Evolutionary conservation across 306 rosid genomes (phyloP), one percentile per base, ranked within the genome.

Genomic region (Medicago arabica): DNA sequence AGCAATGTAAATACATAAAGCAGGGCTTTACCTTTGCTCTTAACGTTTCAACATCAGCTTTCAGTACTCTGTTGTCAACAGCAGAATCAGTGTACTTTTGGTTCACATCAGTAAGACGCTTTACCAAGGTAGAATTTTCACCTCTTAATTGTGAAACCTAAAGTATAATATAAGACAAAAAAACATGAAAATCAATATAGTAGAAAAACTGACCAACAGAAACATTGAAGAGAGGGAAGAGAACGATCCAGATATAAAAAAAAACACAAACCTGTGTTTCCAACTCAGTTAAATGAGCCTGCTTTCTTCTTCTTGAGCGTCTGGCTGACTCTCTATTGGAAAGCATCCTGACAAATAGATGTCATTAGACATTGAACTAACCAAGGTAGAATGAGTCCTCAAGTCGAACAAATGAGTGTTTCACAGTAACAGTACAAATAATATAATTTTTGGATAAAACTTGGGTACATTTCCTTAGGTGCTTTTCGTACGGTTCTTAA

Each of bases 321-420:
- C 98, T 88, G 21, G 98, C 98, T 17, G 98, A 95, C 87, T 95
- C 98, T 83, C 98, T 87, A 81, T 95, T 95, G 61, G 98, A 95
- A 76, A 95, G 96, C 98, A 95, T 95, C 90, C 98, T 95, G 91
- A 23, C 44, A 85, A 60, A 73, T 36, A 69, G 53, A 70, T 83
- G 13, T 36, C 78, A 55, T 55, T 71, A 74, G 50, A 43, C 75
- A 61, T 46, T 61, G 47, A 74, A 41, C 62, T 65, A 54, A 75
- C 41, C 15, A 16, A 84, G 68, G 58, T 15, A 63, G 7, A 78
- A 71, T 34, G 21, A 60, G 36, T 36, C 17, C 68, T 16, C 60
- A 17, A 71, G 40, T 47, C 9, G 31, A 62, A 76, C 36, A 55
- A 58, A 81, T 54, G 2, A 75, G 39, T 44, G 57, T 57, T 69